phyloP scores from a whole-genome alignment of 108 stramenopile species.

The Cyclotella kingstonii region DNA sequence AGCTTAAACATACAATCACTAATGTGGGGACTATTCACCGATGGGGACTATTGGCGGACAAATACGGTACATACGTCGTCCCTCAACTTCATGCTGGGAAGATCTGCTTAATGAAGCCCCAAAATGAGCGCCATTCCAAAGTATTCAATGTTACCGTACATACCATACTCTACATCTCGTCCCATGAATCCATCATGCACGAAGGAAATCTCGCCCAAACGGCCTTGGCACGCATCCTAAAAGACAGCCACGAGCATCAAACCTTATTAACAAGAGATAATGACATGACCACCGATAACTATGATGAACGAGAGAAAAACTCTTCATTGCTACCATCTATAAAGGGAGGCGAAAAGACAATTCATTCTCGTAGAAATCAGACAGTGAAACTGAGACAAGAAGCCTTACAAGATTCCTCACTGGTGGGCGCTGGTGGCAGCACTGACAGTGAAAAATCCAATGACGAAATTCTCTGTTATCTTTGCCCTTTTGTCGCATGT shows the following conservation, averaged over 20 bases:
- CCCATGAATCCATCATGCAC: not conserved
- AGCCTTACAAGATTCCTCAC: too few species aligned
- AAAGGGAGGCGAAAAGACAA: not conserved
- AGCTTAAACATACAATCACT: too few species aligned
- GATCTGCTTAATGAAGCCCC: too few species aligned
- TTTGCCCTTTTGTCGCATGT: conserved; percentile 22
- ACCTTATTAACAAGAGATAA: not conserved
- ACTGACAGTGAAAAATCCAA: not conserved
- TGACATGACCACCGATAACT: not conserved
- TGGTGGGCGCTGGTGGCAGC: too few species aligned
- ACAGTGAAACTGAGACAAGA: too few species aligned
- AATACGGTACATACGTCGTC: too few species aligned
- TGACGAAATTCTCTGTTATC: conserved; percentile 14
- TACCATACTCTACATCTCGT: too few species aligned
- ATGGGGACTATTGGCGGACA: too few species aligned
- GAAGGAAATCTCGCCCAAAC: conserved; percentile 6
- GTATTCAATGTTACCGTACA: too few species aligned
- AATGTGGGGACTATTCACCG: too few species aligned
- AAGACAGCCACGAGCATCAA: not conserved
- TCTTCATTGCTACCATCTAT: not conserved
- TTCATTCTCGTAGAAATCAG: not conserved
- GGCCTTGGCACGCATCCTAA: not conserved
- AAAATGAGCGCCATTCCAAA: too few species aligned
- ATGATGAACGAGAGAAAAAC: not conserved
- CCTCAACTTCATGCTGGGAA: too few species aligned